Base-by-base conservation (phyloP, 2,329 filamentous ascomycete species). In the Plectosphaerella sp. region DNA sequence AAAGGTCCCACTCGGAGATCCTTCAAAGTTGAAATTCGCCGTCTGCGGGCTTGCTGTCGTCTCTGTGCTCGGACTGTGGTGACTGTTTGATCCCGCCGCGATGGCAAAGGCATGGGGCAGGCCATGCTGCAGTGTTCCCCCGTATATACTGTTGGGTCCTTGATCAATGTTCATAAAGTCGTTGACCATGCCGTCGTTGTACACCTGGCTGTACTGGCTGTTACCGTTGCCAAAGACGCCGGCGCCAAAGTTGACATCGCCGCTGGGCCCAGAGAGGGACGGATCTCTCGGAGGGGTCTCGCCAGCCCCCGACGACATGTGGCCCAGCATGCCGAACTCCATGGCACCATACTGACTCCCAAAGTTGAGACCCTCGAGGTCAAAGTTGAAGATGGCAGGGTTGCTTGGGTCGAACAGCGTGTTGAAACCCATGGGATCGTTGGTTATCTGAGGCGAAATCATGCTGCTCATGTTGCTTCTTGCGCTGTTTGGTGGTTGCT, bases 291-390 rank as follows among this genome's bases (percentile, higher is more conserved):
- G 83, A 7, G 87, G 84, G 15, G 85, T 89, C 60, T 94, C 89
- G n/a, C 85, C 88, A 14, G 89, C 88, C 14, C 89, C 89, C n/a
- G 89, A 91, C 54, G 90, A 91, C 89, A 99, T 96, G 67, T 97
- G 93, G 25, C 91, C 91, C 0, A 99, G 82, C 82, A 97, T 97
- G 50, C 91, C 89, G 67, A 97, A 97, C 68, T 97, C 94, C 68
- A 96, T 79, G 16, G 92, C 93, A 54, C 92, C 93, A 65, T 97
- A 99, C 58, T 96, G 91, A 65, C 94, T 97, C 52, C 91, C 92
- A 68, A 97, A 99, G 67, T 94, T 94, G 66, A 97, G 81, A 54
- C 91, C 91, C 51, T 95, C 91, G 11, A 97, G 83, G 67, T 97
- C 92, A 68, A 97, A 96, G 67, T 97, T 97, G 79, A 95, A 97